phyloP scores from a whole-genome alignment of 352 stramenopile species.

The Phytopythium sindhum region DNA sequence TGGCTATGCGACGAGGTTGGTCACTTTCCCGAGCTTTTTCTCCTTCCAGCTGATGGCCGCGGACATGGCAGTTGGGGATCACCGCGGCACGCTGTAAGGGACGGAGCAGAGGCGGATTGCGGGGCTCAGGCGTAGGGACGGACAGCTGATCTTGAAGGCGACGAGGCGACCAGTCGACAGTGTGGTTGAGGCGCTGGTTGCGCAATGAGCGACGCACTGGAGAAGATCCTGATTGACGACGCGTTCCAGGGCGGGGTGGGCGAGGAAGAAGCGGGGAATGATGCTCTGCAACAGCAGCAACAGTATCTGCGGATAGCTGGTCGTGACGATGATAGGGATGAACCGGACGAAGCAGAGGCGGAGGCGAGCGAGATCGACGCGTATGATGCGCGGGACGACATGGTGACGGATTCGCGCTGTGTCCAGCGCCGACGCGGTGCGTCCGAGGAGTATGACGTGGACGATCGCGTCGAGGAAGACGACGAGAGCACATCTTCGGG shows the following conservation, averaged over 20 bases:
- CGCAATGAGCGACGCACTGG: neutral
- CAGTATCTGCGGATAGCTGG: neutral
- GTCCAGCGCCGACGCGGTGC: constrained; percentile 10
- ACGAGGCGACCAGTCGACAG: neutral
- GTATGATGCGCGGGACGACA: constrained; percentile 24
- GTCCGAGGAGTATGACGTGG: constrained; percentile 11
- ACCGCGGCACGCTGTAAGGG: too few species aligned
- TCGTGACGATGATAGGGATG: neutral
- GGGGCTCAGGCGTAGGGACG: too few species aligned
- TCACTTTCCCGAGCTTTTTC: neutral
- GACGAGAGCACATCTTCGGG: constrained; percentile 11
- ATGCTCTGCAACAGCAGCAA: neutral
- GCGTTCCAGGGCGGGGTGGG: neutral
- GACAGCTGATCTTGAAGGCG: neutral
- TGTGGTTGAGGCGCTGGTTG: neutral
- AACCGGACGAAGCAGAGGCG: neutral
- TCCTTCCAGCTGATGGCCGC: neutral
- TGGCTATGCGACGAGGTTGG: neutral
- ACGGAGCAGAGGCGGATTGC: too few species aligned
- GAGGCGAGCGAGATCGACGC: constrained; percentile 23
- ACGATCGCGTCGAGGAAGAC: constrained; percentile 18
- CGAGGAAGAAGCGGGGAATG: neutral
- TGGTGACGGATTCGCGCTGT: neutral
- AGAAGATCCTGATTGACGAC: neutral
- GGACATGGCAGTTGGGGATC: neutral